phyloP scores from a whole-genome alignment of 2,329 filamentous ascomycete genomes.

The Drechslerella dactyloides region DNA sequence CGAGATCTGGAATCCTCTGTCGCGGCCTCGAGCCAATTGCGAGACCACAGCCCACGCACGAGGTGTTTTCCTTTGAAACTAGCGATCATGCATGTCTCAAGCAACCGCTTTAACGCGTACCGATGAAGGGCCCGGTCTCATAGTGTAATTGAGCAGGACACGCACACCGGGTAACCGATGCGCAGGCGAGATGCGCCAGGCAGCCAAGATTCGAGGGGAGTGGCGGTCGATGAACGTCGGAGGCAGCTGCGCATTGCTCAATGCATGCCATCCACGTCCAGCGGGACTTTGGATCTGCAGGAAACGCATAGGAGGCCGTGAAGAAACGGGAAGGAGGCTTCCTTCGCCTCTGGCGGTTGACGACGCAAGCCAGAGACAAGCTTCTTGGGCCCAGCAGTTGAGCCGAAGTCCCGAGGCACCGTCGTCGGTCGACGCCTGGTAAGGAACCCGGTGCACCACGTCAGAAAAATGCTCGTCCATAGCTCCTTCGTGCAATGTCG shows the following conservation, averaged over 20 bases:
- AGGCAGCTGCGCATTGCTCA: slow-evolving; percentile 1
- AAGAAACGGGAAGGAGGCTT: slow-evolving; percentile 41
- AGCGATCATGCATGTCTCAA: slow-evolving; percentile 40
- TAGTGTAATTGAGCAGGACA: slow-evolving; percentile 37
- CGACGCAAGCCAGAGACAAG: slow-evolving; percentile 12
- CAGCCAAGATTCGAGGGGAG: slow-evolving; percentile 1
- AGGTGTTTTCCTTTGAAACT: slow-evolving; percentile 17
- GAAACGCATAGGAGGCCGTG: not conserved
- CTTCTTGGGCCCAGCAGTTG: slow-evolving; percentile 8
- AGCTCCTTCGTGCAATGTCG: slow-evolving; percentile 3
- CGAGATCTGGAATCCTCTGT: too few species aligned
- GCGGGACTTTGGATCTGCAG: slow-evolving; percentile 12
- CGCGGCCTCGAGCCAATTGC: not conserved
- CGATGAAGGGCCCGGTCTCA: slow-evolving; percentile 15
- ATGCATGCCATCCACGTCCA: slow-evolving; percentile 14
- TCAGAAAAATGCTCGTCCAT: not conserved
- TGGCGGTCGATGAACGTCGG: not conserved
- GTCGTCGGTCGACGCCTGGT: slow-evolving; percentile 22
- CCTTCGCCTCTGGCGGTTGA: not conserved
- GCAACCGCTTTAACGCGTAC: slow-evolving; percentile 39
- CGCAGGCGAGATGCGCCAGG: not conserved
- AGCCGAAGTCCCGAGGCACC: slow-evolving; percentile 33
- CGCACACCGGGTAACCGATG: not conserved
- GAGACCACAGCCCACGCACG: slow-evolving; percentile 31
- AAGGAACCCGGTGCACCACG: slow-evolving; percentile 2